Evolutionary conservation across 2,329 filamentous ascomycete genomes (phyloP).

Genomic region (Colletotrichum scovillei): DNA sequence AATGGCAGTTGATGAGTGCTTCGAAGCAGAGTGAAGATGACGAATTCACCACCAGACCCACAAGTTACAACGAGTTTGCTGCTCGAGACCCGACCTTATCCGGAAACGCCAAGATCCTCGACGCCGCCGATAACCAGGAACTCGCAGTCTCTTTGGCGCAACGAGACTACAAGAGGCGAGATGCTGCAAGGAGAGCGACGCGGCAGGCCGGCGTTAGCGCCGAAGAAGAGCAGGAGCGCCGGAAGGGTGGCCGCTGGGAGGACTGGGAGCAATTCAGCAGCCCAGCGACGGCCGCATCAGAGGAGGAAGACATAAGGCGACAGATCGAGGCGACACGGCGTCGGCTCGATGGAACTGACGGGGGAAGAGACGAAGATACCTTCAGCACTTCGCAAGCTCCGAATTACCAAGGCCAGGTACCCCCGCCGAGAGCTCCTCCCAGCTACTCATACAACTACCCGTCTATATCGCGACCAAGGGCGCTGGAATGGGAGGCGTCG

Average conservation of each 20-base stretch:
- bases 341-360: constrained; percentile 53
- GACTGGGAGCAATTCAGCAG: constrained; percentile 46
- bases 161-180: constrained; percentile 76
- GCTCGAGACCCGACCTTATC: constrained; percentile 71
- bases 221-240: constrained; percentile 67
- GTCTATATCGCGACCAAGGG: constrained; percentile 62
- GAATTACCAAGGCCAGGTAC: constrained; percentile 40
- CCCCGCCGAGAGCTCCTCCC: constrained; percentile 27
- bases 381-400: constrained; percentile 34
- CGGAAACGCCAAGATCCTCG: constrained; percentile 69
- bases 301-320: constrained; percentile 58
- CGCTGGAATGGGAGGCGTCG: constrained; percentile 56
- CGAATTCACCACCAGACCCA: constrained; percentile 37
- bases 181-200: constrained; percentile 68
- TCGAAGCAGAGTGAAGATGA: constrained; percentile 45
- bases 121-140: constrained; percentile 78
- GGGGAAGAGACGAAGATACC: constrained; percentile 38
- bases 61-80: constrained; percentile 59
- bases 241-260: constrained; percentile 58
- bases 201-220: constrained; percentile 67
- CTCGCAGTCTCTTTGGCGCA: constrained; percentile 82
- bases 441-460: constrained; percentile 64
- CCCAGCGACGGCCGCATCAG: constrained; percentile 42
- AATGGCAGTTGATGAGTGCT: constrained; percentile 69
- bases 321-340: constrained; percentile 66